Conservation (phyloP, 441 rosid species). For the Raphanus hybrid region DNA sequence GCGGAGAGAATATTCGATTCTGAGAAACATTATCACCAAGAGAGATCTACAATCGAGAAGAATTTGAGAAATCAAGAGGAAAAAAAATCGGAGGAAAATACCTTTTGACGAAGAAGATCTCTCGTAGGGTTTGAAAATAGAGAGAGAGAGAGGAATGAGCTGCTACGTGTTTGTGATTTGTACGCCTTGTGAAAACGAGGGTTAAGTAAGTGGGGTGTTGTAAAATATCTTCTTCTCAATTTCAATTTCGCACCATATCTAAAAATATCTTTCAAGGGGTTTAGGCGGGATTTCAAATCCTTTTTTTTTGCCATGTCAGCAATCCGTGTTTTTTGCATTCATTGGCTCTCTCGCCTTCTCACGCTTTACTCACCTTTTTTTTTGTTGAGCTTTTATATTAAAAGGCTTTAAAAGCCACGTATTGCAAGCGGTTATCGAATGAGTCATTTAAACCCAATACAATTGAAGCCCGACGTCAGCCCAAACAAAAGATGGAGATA, state of each 20-base stretch:
- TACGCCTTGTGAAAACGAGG: conserved; percentile 32
- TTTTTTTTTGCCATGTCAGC: conserved; percentile 62
- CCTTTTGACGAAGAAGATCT: conserved; percentile 48
- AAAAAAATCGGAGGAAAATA: conserved; percentile 34
- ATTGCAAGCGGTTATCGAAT: no score
- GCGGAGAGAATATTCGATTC: background rate
- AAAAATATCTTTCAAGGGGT: conserved; percentile 48
- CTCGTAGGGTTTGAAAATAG: conserved; percentile 37
- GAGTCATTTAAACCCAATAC: no score
- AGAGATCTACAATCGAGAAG: background rate
- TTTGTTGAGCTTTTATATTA: no score
- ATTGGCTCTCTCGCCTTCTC: conserved; percentile 39
- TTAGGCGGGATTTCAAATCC: conserved; percentile 75
- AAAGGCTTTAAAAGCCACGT: no score
- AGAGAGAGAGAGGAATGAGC: conserved; percentile 2
- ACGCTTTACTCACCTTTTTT: no score
- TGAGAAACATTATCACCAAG: background rate
- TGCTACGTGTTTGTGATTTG: conserved; percentile 28
- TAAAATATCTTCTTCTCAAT: conserved; percentile 41
- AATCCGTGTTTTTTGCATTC: conserved; percentile 46
- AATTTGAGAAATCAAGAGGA: conserved; percentile 14
- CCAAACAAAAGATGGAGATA: no score
- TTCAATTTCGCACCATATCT: conserved; percentile 78
- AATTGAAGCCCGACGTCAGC: no score
- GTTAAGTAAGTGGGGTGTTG: conserved; percentile 19